These are phyloP conservation scores for Pilaira anomala DNA, from an alignment of 192 early-diverging fungal species.

Conservation along the genomic window DNA sequence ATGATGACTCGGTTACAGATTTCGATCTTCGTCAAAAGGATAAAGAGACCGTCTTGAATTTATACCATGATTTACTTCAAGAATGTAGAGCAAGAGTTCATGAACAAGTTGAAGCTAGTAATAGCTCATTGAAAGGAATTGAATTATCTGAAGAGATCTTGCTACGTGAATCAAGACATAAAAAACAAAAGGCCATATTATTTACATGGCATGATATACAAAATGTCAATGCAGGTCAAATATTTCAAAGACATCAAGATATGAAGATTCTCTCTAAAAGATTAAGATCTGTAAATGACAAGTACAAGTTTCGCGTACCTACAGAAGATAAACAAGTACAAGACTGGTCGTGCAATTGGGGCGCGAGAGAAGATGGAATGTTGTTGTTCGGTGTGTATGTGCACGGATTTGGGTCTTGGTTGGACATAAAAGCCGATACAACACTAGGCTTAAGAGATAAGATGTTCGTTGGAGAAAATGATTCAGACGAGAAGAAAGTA, in stretches of 20 bases:
- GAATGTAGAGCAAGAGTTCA: conserved; percentile 57
- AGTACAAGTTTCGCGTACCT: conserved; percentile 73
- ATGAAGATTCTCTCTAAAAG: conserved; percentile 62
- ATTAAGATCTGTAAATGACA: conserved; percentile 52
- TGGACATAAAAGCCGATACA: conserved; percentile 76
- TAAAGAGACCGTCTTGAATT: conserved; percentile 37
- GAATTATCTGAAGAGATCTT: conserved; percentile 18
- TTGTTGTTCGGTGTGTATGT: conserved; percentile 91
- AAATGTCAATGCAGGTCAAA: conserved; percentile 80
- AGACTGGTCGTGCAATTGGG: conserved; percentile 87
- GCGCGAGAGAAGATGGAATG: conserved; percentile 93
- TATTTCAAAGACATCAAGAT: conserved; percentile 75
- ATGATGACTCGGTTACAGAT: conserved; percentile 78
- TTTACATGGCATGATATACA: conserved; percentile 75
- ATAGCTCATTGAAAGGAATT: not conserved
- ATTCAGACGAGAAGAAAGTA: conserved; percentile 42
- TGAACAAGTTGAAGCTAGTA: conserved; percentile 17
- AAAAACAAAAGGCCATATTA: conserved; percentile 70
- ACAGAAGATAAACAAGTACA: conserved; percentile 75
- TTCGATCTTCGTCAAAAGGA: conserved; percentile 73
- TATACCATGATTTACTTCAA: conserved; percentile 39
- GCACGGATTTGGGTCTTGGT: conserved; percentile 94
- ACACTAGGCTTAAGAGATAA: conserved; percentile 77
- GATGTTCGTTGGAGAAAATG: conserved; percentile 65
- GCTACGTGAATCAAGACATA: conserved; percentile 25